Evolutionary conservation across 2,329 filamentous ascomycete genomes (phyloP), one percentile per base, ranked within the genome.

Genomic region (Ciborinia camelliae): DNA sequence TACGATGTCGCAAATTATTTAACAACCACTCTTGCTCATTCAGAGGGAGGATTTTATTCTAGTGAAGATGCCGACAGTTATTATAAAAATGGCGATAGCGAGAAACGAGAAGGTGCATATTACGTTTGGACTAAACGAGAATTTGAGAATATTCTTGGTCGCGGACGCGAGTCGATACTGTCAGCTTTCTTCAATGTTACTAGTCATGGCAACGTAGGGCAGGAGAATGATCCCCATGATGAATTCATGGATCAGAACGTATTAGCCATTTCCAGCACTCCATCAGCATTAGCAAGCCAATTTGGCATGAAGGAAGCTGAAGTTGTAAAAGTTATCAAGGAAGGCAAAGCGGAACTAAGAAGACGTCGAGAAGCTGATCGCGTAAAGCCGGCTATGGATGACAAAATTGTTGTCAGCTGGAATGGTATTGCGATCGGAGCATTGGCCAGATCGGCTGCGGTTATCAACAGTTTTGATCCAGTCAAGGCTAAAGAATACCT

Each of bases 191-290:
- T 91, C 86, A 90, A 91, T 66, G 89, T 97, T 18, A 84, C 85
- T 39, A 83, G 90, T 48, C 87, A 96, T 70, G 95, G 95, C 52
- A 98, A 99, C 72, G 89, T 99, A 1, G 85, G 88, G 41, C 86
- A 88, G 4, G 85, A 89, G 63, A 87, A 94, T 71, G 95, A 99
- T 73, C 89, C 91, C 0, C 90, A 96, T 72, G 94, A 98, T 74
- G 94, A 98, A 73, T 94, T 98, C 66, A 89, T 96, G 73, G 92
- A 94, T 72, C 92, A 96, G 75, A 99, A 98, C 73, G 92, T 97
- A 6, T 78, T 97, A 2, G 86, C 87, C 45, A 83, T 96, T 32
- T 84, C 84, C 43, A 86, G 84, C 66, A 90, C 88, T 0, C 82
- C 87, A 0, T 81, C 83, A 26, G 86, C 89, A 54, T 81, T 99